Base-by-base conservation (phyloP, 805 yeast genomes). In the Komagataella kurtzmanii region DNA sequence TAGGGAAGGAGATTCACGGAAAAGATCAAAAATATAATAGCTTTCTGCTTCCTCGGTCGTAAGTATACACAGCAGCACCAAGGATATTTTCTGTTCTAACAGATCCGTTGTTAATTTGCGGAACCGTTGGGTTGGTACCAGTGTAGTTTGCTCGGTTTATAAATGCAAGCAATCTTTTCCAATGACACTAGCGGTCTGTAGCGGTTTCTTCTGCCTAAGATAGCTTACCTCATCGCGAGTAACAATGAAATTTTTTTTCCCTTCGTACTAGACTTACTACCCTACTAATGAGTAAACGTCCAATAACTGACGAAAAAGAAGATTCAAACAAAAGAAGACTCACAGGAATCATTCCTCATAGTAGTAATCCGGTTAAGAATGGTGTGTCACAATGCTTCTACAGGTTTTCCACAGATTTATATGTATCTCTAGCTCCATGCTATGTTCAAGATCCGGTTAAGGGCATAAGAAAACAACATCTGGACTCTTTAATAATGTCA, bases 401-500 rank as follows among this genome's bases (percentile, higher is more conserved):
- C 57, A 71, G 67, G 46, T 76, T 81, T 52, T 71, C 76, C 51
- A 69, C 85, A 1, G 69, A 79, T 14, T 64, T 93, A 64, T 88
- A 90, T 62, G 81, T 89, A 5, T 88, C 96, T 7, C 65, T 93
- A 51, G 97, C 99, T 4, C 99, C 99, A 51, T 72, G 80, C 51
- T 86, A 83, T 66, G 62, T 81, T 44, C 70, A 73, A 46, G 71
- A 75, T 50, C 96, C 97, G 6, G 62, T 83, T 14, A 79, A 79
- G 54, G 99, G 98, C 46, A 75, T 93, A 7, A 79, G 80, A 65
- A 75, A 81, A 24, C 97, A 91, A 69, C 98, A 93, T 68, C 69
- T 93, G 56, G 96, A 93, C 61, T 89, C 93, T 3, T 71, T 93
- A 66, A 71, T 93, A 30, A 88, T 93, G 96, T 80, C 85, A 46